Base-by-base conservation (phyloP, 345 rosid genomes). In the Kandelia obovata region DNA sequence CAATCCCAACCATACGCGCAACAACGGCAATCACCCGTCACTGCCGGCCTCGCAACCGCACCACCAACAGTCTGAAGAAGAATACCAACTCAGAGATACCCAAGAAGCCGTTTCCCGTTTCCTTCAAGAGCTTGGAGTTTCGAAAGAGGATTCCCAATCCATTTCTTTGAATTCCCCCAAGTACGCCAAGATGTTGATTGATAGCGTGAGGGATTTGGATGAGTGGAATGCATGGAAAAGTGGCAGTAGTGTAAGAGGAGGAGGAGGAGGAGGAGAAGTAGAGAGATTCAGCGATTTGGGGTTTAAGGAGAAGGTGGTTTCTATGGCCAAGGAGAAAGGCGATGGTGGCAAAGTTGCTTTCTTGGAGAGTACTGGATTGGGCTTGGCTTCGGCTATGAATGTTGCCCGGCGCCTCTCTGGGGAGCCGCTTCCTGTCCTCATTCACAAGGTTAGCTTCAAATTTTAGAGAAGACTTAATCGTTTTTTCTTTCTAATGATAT, bases 311-410 rank as follows among this genome's bases (percentile, higher is more conserved):
- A 94, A 86, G 78, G 84, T 91, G 60, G 47, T 86, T 35, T 77
- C 60, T 58, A 77, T 89, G 88, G 92, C 88, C 39, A 91, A 80
- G 79, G 83, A 88, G 77, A 94, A 88, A 58, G 94, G 94, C 53
- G 91, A 88, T 76, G 72, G 76, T 68, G 97, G 97, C 1, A 91
- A 87, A 71, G 86, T 87, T 64, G 89, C 98, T 16, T 89, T 91
- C 74, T 80, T 89, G 73, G 97, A 94, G 88, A 91, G 95, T 78
- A 58, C 86, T 43, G 98, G 98, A 3, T 75, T 91, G 62, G 77
- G 79, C 75, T 79, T 91, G 66, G 81, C 91, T 64, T 89, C 96
- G 58, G 86, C 98, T 5, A 86, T 82, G 83, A 76, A 79, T 72
- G 82, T 85, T 66, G 88, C 98, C 39, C 92, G 95, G 25, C 85